Evolutionary conservation across 2,329 filamentous ascomycete genomes (phyloP), one percentile per base, ranked within the genome.

Genomic region (Trichoderma brevicompactum): DNA sequence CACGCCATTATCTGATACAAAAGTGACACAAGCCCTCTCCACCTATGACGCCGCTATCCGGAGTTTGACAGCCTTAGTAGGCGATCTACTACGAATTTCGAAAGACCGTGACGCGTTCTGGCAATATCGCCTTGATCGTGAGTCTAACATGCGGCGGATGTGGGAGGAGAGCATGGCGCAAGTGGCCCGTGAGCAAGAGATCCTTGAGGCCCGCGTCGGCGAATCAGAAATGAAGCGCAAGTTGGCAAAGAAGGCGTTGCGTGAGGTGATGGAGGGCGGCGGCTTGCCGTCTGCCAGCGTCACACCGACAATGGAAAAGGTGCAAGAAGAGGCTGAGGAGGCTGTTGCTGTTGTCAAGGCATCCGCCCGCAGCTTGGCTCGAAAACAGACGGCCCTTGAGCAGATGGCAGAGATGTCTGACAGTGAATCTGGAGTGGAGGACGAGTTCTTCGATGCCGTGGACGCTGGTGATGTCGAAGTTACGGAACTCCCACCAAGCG

Each of bases 131-230:
- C 82, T 99, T 46, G 94, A 97, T 70, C 89, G 93, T 62, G 95
- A 99, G 79, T 89, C 89, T 49, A 92, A 97, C 74, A 90, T 98
- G 79, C 88, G 95, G 43, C 89, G 92, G 66, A 92, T 99, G 87
- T 99, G 95, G 95, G 95, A 99, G 78, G 95, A 99, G 73, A 98
- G 94, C 78, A 97, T 99, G 95, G 93, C 95, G 9, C 89, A 94
- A 72, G 91, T 99, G n/a, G 95, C 94, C 17, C 89, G 88, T 64
- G 95, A 99, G 76, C 95, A 99, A 72, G 95, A 98, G 77, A 87
- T 93, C 59, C 84, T 99, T 1, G 92, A 98, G 75, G 92, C 87
- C 41, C 90, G 89, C 65, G 91, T 97, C 67, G 92, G 92, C 50
- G 92, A 97, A 77, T 92, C 93, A 1, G 94, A 98, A 76, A 86